A percentile compares a stretch with the other conserved stretches of the same genome.
These are phyloP conservation scores for Verticillium isaacii DNA, from an alignment of 2,329 filamentous ascomycete species.

Conservation along the genomic window DNA sequence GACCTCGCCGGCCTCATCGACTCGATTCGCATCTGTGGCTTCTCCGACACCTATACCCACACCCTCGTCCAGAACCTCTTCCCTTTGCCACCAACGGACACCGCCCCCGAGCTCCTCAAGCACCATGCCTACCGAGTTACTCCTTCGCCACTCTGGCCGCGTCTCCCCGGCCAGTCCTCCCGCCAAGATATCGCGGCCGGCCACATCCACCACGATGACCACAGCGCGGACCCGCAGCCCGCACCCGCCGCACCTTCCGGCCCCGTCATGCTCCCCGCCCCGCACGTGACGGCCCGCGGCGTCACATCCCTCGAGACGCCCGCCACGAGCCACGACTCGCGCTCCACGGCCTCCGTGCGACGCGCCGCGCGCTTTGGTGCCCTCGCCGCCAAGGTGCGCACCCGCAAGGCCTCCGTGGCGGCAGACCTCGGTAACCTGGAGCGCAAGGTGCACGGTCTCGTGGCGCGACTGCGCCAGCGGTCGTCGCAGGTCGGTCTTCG, in stretches of 20 bases:
- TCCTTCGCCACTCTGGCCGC: constrained; percentile 8
- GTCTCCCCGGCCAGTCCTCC: constrained; percentile 7
- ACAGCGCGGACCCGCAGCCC: background rate
- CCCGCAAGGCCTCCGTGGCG: background rate
- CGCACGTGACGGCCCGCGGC: background rate
- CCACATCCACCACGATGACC: constrained; percentile 5
- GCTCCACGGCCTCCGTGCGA: background rate
- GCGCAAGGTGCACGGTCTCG: background rate
- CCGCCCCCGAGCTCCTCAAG: background rate
- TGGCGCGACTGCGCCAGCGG: background rate
- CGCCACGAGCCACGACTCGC: background rate
- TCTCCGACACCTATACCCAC: constrained; percentile 24
- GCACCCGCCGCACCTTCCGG: background rate
- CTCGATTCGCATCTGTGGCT: constrained; percentile 30
- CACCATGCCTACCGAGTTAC: constrained; percentile 8
- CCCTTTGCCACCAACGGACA: constrained; percentile 1
- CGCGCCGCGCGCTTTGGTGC: background rate
- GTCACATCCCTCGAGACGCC: background rate
- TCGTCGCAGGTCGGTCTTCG: background rate
- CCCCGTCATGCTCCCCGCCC: background rate
- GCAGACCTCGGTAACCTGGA: background rate
- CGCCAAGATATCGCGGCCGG: constrained; percentile 7
- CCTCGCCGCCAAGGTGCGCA: background rate
- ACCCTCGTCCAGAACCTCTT: constrained; percentile 22
- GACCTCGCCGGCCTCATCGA: constrained; percentile 22